Evolutionary conservation across 768 basidiomycete genomes (phyloP), one percentile per base, ranked within the genome.

Genomic region (Nevesoporus exiguus): DNA sequence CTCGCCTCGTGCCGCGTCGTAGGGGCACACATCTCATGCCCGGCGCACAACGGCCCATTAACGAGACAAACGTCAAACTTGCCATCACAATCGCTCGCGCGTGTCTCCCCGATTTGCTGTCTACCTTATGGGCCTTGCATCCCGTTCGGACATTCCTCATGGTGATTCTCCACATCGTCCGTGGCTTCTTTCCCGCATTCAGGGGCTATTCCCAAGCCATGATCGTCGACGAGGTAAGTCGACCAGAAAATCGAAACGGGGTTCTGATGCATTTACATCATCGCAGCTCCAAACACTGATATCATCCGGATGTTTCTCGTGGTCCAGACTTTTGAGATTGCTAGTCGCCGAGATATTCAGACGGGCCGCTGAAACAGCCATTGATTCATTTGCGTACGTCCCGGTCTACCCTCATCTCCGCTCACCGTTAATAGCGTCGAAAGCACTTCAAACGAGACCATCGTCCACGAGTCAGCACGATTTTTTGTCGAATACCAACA

Each of bases 181-280:
- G 88, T 60, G 90, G 88, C 57, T 72, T 86, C 54, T 83, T 91
- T 65, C 90, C 90, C 33, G 90, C 89, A 10, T 86, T 88, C 70
- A 81, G 88, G 71, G 86, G 88, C 57, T 92, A 90, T 74, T 90
- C 90, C 9, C 90, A 92, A 77, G 89, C 89, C 50, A 72, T 89
- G 69, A 88, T 92, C 61, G 83, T 92, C 59, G 85, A 93, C 71
- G 88, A 93, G 80, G 90, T 86, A 49, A 31, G 84, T 69, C 36
- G 52, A 22, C 47, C 52, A 37, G 47, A 49, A 56, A 57, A 56
- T 59, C 25, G 31, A 56, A 30, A 45, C 36, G 31, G 50, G 54
- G 19, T n/a, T 21, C 34, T 49, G 29, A 49, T 40, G 8, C 44
- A 56, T 34, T 40, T 44, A 31, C 30, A 7, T 31, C 47, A 25